Evolutionary conservation across 768 basidiomycete species (phyloP), one percentile per base, ranked within the genome.

Genomic region (Suillus ampliporus): DNA sequence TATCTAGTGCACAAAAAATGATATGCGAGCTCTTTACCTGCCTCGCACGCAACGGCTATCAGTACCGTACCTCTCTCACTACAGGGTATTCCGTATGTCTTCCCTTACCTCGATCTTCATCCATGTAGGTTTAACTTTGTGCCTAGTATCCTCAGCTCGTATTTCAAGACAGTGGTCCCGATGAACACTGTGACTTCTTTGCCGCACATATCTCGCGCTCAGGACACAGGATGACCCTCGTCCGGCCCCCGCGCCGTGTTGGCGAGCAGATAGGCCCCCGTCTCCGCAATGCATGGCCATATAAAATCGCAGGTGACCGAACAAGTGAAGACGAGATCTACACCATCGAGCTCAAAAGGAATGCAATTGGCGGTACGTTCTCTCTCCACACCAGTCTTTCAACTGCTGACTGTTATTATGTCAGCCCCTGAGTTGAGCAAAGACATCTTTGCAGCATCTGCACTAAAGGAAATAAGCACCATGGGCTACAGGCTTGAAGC

Each of bases 401-500:
- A 31, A 34, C 9, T 40, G 57, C 31, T 48, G 62, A 67, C 44
- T 51, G 37, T 5, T 31, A 65, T 46, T 23, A 41, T 23, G 1
- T 38, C 17, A 83, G 84, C 71, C 54, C 66, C 77, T 26, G 77
- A 81, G 68, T 74, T 84, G 26, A 83, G 86, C 66, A 82, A 84
- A 35, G 76, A 82, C 44, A 71, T 84, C 21, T 88, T 91, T 69
- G 76, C 86, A 40, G 85, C 88, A 68, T 84, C 88, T 67, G 79
- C 89, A 23, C 76, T 92, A 26, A 85, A 86, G 66, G 83, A 85
- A 64, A 79, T 92, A 65, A 80, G 76, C 65, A 74, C 77, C 23
- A 74, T 86, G 60, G 84, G 87, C 13, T 92, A 84, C 72, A 80
- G 82, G 53, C 82, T 93, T 15, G 85, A 89, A 65, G 88, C 89